phyloP scores from a whole-genome alignment of 2,329 filamentous ascomycete species.

The Lecanicillium sp. region DNA sequence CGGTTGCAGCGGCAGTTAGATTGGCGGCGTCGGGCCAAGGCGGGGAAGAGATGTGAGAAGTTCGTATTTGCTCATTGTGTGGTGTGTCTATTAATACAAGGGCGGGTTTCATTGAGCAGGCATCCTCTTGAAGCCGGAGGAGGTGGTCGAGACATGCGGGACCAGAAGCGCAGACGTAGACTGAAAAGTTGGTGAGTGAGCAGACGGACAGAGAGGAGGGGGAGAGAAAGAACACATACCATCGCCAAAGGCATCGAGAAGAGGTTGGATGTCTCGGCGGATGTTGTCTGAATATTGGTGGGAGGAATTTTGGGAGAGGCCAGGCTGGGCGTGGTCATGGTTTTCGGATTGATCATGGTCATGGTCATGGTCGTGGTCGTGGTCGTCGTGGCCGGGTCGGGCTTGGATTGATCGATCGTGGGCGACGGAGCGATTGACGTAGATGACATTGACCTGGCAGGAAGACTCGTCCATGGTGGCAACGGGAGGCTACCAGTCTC shows the following conservation, averaged over 20 bases:
- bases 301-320: slow-evolving; percentile 13
- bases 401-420: slow-evolving; percentile 39
- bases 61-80: slow-evolving; percentile 38
- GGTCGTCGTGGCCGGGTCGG: slow-evolving; percentile 17
- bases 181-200: slow-evolving; percentile 27
- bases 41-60: slow-evolving; percentile 8
- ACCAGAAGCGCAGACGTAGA: slow-evolving; percentile 49
- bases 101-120: slow-evolving; percentile 49
- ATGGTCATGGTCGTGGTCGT: no score
- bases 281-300: slow-evolving; percentile 33
- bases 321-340: no score
- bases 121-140: slow-evolving; percentile 46
- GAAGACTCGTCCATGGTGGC: slow-evolving; percentile 51
- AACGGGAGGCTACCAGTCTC: slow-evolving; percentile 53
- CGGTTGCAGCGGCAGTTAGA: slow-evolving; percentile 8
- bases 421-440: slow-evolving; percentile 50
- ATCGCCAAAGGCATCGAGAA: slow-evolving; percentile 50
- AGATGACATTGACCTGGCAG: slow-evolving; percentile 56
- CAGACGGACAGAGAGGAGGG: slow-evolving; percentile 4
- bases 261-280: slow-evolving; percentile 40
- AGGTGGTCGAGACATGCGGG: slow-evolving; percentile 47
- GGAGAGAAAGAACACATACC: slow-evolving; percentile 33
- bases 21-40: slow-evolving; percentile 26
- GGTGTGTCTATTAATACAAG: slow-evolving; percentile 53
- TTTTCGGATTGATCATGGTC: no score